These are phyloP conservation scores for Saccharomycopsis selenospora DNA, from an alignment of 805 yeast genomes.

Conservation along the genomic window DNA sequence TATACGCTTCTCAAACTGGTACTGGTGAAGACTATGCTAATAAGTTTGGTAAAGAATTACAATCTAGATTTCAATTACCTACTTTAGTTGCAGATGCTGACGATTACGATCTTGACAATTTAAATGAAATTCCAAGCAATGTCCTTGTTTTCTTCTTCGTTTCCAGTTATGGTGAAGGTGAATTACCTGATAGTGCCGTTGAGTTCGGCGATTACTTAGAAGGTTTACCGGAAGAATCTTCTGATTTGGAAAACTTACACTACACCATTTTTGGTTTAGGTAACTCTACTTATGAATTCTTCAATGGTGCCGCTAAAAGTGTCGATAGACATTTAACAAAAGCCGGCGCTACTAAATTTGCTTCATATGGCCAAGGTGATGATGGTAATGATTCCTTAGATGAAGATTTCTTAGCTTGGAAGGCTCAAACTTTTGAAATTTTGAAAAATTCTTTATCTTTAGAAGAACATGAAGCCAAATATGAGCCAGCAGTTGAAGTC, in stretches of 20 bases:
- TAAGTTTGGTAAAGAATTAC: conserved; percentile 82
- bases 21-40: conserved; percentile 96
- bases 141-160: conserved; percentile 66
- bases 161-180: conserved; percentile 98
- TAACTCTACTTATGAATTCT: conserved; percentile 89
- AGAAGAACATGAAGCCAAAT: conserved; percentile 72
- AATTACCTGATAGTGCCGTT: conserved; percentile 92
- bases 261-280: conserved; percentile 87
- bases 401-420: conserved; percentile 93
- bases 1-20: conserved; percentile 96
- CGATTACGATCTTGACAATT: conserved; percentile 75
- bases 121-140: conserved; percentile 54
- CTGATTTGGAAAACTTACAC: conserved; percentile 45
- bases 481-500: conserved; percentile 59
- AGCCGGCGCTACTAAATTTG: conserved; percentile 69
- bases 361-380: conserved; percentile 85
- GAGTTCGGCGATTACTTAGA: conserved; percentile 66
- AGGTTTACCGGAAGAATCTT: conserved; percentile 40
- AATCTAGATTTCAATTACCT: conserved; percentile 70
- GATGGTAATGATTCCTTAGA: conserved; percentile 93
- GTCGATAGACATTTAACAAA: conserved; percentile 41
- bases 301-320: conserved; percentile 71
- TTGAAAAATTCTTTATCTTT: conserved; percentile 58
- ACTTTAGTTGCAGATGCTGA: conserved; percentile 85
- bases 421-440: conserved; percentile 62